Evolutionary conservation across 2,329 filamentous ascomycete genomes (phyloP).

Genomic region (Paraconiothyrium brasiliense): DNA sequence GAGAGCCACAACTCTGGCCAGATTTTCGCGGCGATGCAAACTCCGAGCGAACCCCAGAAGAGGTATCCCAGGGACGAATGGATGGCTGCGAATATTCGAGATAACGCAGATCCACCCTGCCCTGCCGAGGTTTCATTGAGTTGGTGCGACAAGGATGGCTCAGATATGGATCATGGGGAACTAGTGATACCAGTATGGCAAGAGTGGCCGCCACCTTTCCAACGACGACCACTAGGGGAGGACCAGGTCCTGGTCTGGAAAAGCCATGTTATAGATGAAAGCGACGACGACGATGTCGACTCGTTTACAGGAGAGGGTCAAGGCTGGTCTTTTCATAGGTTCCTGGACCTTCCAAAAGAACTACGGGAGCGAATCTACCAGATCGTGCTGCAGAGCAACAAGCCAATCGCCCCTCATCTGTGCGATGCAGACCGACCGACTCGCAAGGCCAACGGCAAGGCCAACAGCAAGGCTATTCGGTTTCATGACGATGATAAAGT

Average conservation of each 20-base stretch:
- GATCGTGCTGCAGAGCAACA: conserved; percentile 17
- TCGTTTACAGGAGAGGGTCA: background rate
- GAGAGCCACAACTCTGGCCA: background rate
- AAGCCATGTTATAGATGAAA: no score
- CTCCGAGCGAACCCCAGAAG: no score
- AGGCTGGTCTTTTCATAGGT: conserved; percentile 18
- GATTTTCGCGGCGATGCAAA: background rate
- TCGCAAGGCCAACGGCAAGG: background rate
- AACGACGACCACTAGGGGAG: background rate
- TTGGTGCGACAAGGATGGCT: no score
- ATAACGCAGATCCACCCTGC: no score
- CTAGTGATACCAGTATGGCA: no score
- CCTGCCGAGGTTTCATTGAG: no score
- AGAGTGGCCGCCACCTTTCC: background rate
- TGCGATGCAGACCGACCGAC: conserved; percentile 19
- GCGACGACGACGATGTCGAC: no score
- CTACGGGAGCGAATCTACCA: conserved; percentile 29
- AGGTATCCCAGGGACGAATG: no score
- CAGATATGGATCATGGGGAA: no score
- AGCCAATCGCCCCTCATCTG: conserved; percentile 26
- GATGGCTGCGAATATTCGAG: no score
- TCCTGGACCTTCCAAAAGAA: conserved; percentile 28
- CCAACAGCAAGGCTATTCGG: conserved; percentile 12
- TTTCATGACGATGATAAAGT: conserved; percentile 30
- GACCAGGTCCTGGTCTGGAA: background rate